Evolutionary conservation across 345 rosid species (phyloP), one percentile per base, ranked within the genome.

Genomic region (Boechera divaricarpa): DNA sequence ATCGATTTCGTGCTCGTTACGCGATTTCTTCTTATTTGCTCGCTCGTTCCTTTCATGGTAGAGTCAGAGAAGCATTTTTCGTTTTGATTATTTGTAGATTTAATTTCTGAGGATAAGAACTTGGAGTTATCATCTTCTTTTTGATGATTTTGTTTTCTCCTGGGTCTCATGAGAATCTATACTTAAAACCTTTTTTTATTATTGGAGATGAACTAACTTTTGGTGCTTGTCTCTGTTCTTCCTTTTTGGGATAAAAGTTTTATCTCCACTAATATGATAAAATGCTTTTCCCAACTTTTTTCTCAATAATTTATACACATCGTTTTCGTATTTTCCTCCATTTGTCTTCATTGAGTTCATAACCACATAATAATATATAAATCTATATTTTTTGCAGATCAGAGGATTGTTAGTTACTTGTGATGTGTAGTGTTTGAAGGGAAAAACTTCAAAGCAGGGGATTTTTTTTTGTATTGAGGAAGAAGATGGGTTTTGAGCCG

Each of bases 401-500:
- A 26, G 63, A 42, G 70, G 70, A 53, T 74, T 67, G 70, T 60
- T 47, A 16, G 74, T 60, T 28, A 54, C 63, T 59, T 35, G 69
- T 58, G 57, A 74, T 63, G 75, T 67, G n/a, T 60, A 44, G 67
- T 68, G 9, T 42, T 38, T 67, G 59, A 78, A 33, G 16, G 63
- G 33, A 15, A 39, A 41, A 41, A 21, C 7, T 26, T 51, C 9
- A 31, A 59, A 60, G 73, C 73, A 38, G 72, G 47, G 53, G 31
- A 10, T 21, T 21, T 21, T 29, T 28, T 21, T 45, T 15, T 5
- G 7, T 48, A 11, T 12, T 57, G 64, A 69, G 66, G 67, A 29
- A 49, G 75, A 70, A 69, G 49, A 92, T 92, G 98, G 88, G 87
- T 59, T 87, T 85, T 54, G 53, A 79, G 74, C 90, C 86, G n/a